Conservation (phyloP, 805 yeast genomes). For the Scheffersomyces lignosus region DNA sequence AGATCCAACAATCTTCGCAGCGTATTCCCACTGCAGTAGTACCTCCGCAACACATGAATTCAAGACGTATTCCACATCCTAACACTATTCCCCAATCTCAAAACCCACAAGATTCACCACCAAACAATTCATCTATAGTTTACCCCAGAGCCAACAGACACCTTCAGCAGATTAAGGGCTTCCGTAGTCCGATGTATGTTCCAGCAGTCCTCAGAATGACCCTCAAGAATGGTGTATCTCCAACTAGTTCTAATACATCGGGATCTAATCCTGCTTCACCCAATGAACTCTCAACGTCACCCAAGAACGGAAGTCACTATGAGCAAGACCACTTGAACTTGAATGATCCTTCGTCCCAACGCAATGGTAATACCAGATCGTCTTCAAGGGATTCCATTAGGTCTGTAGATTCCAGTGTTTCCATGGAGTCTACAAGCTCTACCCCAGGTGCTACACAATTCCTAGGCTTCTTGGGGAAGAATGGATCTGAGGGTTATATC, state of each 20-base stretch:
- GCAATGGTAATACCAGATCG: slow-evolving; percentile 6
- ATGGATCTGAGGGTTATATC: slow-evolving; percentile 22
- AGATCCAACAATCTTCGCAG: background rate
- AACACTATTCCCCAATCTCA: background rate
- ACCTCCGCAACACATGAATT: slow-evolving; percentile 24
- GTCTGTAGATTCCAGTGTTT: slow-evolving; percentile 32
- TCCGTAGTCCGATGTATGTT: slow-evolving; percentile 81
- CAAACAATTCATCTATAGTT: background rate
- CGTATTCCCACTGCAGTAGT: slow-evolving; percentile 24
- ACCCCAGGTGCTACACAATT: slow-evolving; percentile 18
- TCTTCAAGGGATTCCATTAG: slow-evolving; percentile 24
- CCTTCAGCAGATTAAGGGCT: slow-evolving; percentile 72
- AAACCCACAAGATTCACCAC: background rate
- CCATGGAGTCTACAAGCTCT: slow-evolving; percentile 23
- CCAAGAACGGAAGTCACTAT: slow-evolving; percentile 10
- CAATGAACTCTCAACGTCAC: slow-evolving; percentile 6
- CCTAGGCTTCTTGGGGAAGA: slow-evolving; percentile 20
- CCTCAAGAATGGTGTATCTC: slow-evolving; percentile 11
- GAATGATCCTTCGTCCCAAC: background rate
- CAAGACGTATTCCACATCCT: slow-evolving; percentile 7
- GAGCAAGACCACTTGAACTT: background rate
- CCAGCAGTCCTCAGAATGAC: slow-evolving; percentile 80
- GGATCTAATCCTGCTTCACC: background rate
- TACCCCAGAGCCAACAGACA: slow-evolving; percentile 18
- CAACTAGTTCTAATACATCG: slow-evolving; percentile 2